Percentiles rank a stretch among this genome's conserved stretches.
These are phyloP conservation scores for Paratrypanosoma confusum DNA, from an alignment of 208 protist species.

Conservation along the genomic window DNA sequence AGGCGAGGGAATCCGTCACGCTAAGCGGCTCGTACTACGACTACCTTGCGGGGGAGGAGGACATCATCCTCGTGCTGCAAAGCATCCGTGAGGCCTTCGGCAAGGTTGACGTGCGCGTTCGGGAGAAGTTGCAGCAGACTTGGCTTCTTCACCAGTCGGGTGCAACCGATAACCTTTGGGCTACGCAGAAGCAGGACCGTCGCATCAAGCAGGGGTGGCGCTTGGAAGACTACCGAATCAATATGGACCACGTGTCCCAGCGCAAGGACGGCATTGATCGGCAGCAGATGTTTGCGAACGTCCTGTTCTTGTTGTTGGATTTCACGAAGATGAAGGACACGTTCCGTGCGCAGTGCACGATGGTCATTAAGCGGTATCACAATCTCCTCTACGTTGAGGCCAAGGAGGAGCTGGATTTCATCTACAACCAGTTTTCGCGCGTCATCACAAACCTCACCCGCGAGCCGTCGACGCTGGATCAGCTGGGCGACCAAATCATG, in stretches of 20 bases:
- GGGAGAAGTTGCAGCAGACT: conserved; percentile 89
- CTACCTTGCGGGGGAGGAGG: conserved; percentile 91
- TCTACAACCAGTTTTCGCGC: conserved; percentile 82
- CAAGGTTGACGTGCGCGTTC: conserved; percentile 85
- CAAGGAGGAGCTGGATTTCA: conserved; percentile 78
- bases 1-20: conserved; percentile 28
- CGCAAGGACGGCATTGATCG: conserved; percentile 91
- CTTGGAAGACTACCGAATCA: conserved; percentile 91
- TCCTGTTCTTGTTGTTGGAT: conserved; percentile 94
- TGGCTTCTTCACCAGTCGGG: conserved; percentile 94
- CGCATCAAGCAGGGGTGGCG: conserved; percentile 87
- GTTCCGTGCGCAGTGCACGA: conserved; percentile 90
- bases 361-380: conserved; percentile 94
- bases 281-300: conserved; percentile 90
- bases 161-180: conserved; percentile 92
- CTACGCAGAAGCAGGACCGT: conserved; percentile 86
- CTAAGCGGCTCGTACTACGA: conserved; percentile 89
- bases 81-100: conserved; percentile 87
- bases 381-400: conserved; percentile 90
- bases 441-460: conserved; percentile 64
- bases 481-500: conserved; percentile 87
- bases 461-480: conserved; percentile 88
- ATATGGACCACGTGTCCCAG: conserved; percentile 93
- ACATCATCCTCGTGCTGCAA: conserved; percentile 86
- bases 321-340: conserved; percentile 94